These are phyloP conservation scores for Calocybe gangraenosa DNA, from an alignment of 768 basidiomycete species.

Conservation along the genomic window DNA sequence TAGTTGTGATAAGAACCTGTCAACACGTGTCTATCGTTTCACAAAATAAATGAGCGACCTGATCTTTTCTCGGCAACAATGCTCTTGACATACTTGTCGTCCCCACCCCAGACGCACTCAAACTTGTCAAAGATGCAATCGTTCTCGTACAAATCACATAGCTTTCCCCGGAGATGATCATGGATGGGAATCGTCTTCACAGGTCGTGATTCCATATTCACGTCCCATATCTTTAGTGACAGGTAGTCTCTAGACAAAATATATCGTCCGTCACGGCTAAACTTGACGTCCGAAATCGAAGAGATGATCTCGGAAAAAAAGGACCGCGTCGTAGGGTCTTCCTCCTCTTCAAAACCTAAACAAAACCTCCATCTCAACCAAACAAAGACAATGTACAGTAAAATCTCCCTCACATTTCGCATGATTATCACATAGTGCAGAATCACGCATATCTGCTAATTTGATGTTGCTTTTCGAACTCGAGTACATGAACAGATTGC, in stretches of 20 bases:
- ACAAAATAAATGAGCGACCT: too few relatives aligned
- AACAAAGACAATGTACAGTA: conserved; percentile 1
- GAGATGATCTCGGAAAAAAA: conserved; percentile 99
- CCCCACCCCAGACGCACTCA: conserved; percentile 97
- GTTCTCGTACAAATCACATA: conserved; percentile 98
- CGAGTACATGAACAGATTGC: conserved; percentile 99
- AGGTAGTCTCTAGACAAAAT: conserved; percentile 97
- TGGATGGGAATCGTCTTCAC: conserved; percentile 98
- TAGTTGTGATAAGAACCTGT: conserved; percentile 99
- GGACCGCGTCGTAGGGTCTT: conserved; percentile 94
- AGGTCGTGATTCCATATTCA: conserved; percentile 97
- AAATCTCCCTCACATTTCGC: conserved; percentile 75
- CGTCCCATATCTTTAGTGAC: conserved; percentile 98
- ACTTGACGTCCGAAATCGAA: conserved; percentile 99
- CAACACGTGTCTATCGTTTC: conserved; percentile 79
- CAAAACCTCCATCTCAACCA: conserved; percentile 8
- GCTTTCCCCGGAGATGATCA: conserved; percentile 93
- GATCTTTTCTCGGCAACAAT: too few relatives aligned
- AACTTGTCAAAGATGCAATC: conserved; percentile 99
- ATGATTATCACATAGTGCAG: conserved; percentile 92
- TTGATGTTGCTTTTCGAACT: conserved; percentile 99
- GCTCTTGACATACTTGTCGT: conserved; percentile 86
- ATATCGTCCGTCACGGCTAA: conserved; percentile 95
- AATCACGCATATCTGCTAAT: conserved; percentile 98
- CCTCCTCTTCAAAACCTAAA: conserved; percentile 96